Evolutionary conservation across 495 filamentous ascomycete genomes (phyloP), one percentile per base, ranked within the genome.

Genomic region (Schizothecium vesticola): DNA sequence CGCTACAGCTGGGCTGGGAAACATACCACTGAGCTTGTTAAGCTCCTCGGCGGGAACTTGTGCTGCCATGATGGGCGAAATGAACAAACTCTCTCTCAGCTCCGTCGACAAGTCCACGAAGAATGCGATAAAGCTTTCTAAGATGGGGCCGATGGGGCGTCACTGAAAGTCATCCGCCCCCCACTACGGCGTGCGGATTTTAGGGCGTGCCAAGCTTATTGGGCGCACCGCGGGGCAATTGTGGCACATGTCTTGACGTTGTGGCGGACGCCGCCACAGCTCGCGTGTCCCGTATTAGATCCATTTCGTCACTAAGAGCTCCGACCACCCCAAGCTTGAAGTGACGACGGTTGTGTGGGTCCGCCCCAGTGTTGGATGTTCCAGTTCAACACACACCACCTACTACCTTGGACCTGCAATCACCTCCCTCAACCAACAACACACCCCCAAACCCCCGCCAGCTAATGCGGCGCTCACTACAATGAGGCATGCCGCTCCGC

Each of bases 401-500:
- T 19, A 51, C 7, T 66, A 71, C 69, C 43, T 61, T 31, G 21
- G 24, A 31, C 21, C 16, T 11, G 13, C 28, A 1, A 29, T 11
- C 29, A 22, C 21, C 26, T 13, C 21, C 28, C 60, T n/a, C 24
- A 19, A 3, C 29, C 29, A 31, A 24, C 16, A 63, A 36, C 26
- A 62, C 24, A 4, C 3, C 59, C 22, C 25, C 25, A 29, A 24
- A 2, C 59, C 59, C 25, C 59, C 59, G 19, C 59, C 26, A n/a
- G 24, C 22, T 31, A 31, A 61, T 25, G 28, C 28, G 16, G 13
- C 23, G 9, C 24, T n/a, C 24, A 26, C 59, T 25, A 61, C 28
- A 26, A 84, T 86, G 83, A 84, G 84, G 82, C 66, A 86, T 86
- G 84, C 82, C 82, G 81, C 73, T 76, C 75, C 81, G 78, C 69